Evolutionary conservation across 768 basidiomycete species (phyloP).

Genomic region (Trametopsis cervina): DNA sequence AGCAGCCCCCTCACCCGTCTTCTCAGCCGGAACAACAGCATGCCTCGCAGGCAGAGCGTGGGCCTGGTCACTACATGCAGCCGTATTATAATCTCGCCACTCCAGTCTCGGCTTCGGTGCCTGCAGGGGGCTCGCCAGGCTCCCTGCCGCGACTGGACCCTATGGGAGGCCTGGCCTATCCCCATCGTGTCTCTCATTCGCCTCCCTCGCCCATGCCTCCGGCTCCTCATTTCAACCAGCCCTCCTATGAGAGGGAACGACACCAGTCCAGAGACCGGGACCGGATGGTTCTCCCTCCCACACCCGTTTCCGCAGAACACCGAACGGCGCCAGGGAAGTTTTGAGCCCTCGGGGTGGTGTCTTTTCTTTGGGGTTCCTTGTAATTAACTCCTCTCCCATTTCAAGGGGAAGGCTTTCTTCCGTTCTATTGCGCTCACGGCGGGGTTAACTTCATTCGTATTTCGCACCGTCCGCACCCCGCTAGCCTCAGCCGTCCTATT

Average conservation of each 20-base stretch:
- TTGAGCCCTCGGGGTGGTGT: not conserved
- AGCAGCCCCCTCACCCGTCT: slow-evolving; percentile 30
- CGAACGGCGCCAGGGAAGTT: slow-evolving; percentile 19
- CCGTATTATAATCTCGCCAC: not conserved
- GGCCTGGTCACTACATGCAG: not conserved
- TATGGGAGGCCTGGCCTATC: not conserved
- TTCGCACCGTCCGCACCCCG: too few species aligned
- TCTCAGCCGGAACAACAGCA: slow-evolving; percentile 23
- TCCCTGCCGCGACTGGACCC: slow-evolving; percentile 29
- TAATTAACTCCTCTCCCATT: not conserved
- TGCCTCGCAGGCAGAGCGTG: slow-evolving; percentile 1
- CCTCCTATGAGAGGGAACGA: slow-evolving; percentile 37
- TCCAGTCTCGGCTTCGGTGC: slow-evolving; percentile 20
- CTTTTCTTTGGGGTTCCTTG: not conserved
- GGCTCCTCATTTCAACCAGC: slow-evolving; percentile 19
- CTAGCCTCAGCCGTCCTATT: too few species aligned
- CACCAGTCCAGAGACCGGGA: slow-evolving; percentile 41
- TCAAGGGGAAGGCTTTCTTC: not conserved
- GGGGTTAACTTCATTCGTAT: too few species aligned
- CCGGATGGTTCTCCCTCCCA: slow-evolving; percentile 35
- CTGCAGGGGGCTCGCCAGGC: slow-evolving; percentile 30
- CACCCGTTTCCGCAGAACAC: slow-evolving; percentile 36
- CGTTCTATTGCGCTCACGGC: not conserved
- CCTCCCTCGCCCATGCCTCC: not conserved
- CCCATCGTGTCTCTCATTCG: not conserved